Percentiles rank a stretch among this genome's conserved stretches.
Conservation (phyloP, 192 early-diverging fungal genomes). For the Backusella sp. region DNA sequence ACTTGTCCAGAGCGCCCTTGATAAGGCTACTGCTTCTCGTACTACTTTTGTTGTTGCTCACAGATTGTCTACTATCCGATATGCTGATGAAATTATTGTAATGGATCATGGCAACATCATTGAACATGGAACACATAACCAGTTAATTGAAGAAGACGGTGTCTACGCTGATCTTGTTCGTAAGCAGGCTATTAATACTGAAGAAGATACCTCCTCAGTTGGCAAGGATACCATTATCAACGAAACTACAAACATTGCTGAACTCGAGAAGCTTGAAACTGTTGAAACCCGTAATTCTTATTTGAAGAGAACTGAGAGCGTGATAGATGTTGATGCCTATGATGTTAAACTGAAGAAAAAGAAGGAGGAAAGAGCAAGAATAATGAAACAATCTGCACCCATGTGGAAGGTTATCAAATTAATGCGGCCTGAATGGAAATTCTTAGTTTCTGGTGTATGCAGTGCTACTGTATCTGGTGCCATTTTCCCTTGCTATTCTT, state of each 20-base stretch:
- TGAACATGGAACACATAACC: constrained; percentile 74
- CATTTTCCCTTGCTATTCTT: constrained; percentile 72
- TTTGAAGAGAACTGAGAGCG: background rate
- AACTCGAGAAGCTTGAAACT: background rate
- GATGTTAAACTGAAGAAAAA: constrained; percentile 18
- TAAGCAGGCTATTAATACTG: constrained; percentile 58
- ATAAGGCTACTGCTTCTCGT: constrained; percentile 66
- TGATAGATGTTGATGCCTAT: constrained; percentile 14
- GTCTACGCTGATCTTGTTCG: constrained; percentile 63
- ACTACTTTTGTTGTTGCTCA: constrained; percentile 91
- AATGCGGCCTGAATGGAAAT: constrained; percentile 49
- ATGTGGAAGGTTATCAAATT: constrained; percentile 49
- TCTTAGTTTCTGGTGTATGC: constrained; percentile 57
- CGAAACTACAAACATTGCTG: background rate
- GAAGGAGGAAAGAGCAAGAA: constrained; percentile 34
- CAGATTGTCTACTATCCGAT: constrained; percentile 82
- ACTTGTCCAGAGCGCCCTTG: constrained; percentile 78
- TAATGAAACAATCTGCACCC: constrained; percentile 49
- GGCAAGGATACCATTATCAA: background rate
- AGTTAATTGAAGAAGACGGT: constrained; percentile 63
- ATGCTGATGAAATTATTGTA: constrained; percentile 86
- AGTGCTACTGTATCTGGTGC: constrained; percentile 65
- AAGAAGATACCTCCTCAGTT: background rate
- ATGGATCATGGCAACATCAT: constrained; percentile 66
- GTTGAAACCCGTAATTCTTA: background rate